Conservation (phyloP, 2,329 filamentous ascomycete genomes). For the Knufia petricola region DNA sequence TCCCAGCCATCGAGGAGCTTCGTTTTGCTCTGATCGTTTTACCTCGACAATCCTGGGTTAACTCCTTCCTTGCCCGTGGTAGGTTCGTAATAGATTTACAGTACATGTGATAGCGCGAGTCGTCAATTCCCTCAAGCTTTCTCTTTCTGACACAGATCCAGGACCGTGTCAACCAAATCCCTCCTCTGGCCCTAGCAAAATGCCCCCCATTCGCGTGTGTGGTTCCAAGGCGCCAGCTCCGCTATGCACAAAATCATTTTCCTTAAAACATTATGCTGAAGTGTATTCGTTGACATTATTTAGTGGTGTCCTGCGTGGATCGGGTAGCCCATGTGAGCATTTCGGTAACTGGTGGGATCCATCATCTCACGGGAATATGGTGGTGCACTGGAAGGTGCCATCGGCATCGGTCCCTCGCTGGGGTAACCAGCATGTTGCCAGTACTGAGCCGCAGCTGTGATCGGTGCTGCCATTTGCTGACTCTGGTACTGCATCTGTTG, state of each 20-base stretch:
- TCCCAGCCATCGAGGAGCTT: not conserved
- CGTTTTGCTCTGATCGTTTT: not conserved
- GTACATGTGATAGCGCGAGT: conserved; percentile 6
- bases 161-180: not conserved
- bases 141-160: not conserved
- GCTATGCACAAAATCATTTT: conserved; percentile 5
- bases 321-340: conserved; percentile 15
- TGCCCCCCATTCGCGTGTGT: not conserved
- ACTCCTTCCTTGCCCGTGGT: not conserved
- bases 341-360: conserved; percentile 14
- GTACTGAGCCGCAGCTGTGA: conserved; percentile 24
- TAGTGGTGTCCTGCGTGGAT: conserved; percentile 6
- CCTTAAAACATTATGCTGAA: conserved; percentile 5
- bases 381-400: conserved; percentile 22
- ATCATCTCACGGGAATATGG: conserved; percentile 18
- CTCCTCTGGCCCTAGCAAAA: not conserved
- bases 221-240: not conserved
- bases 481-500: conserved; percentile 4
- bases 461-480: conserved; percentile 25
- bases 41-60: not conserved
- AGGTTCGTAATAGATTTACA: conserved; percentile 4
- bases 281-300: conserved; percentile 8
- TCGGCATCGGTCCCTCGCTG: conserved; percentile 24
- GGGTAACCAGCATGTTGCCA: conserved; percentile 32
- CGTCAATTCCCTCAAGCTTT: not conserved